These are phyloP conservation scores for Astragalus glycyphyllos DNA, from an alignment of 306 rosid species.

Conservation along the genomic window DNA sequence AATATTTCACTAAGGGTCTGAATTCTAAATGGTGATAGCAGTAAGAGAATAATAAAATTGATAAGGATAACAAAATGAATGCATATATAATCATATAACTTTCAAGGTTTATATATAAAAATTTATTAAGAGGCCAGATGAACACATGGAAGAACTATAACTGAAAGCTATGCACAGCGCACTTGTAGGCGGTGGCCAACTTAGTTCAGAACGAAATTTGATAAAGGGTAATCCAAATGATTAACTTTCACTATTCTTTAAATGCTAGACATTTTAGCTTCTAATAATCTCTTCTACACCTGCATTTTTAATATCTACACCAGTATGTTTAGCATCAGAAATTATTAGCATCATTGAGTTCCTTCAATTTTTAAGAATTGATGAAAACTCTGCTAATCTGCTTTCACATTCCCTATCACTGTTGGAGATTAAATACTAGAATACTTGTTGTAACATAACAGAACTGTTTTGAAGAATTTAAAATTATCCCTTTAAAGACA, in stretches of 20 bases:
- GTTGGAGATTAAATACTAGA: too few relatives aligned
- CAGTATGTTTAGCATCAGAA: too few relatives aligned
- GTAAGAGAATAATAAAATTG: not conserved
- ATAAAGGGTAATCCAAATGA: not conserved
- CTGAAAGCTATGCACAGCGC: conserved; percentile 2
- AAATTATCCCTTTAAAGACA: too few relatives aligned
- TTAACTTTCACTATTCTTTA: not conserved
- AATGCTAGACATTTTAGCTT: conserved; percentile 15
- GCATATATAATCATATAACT: not conserved
- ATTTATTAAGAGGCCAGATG: not conserved
- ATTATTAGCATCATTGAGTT: too few relatives aligned
- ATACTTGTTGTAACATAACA: too few relatives aligned
- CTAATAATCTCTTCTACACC: not conserved
- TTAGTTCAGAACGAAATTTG: conserved; percentile 13
- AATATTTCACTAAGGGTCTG: not conserved
- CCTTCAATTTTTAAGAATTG: too few relatives aligned
- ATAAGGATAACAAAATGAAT: not conserved
- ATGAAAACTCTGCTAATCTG: too few relatives aligned
- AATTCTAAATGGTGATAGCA: not conserved
- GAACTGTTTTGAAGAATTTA: too few relatives aligned
- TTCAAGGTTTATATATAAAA: not conserved
- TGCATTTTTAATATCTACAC: too few relatives aligned
- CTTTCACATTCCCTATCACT: too few relatives aligned
- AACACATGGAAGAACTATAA: conserved; percentile 1
- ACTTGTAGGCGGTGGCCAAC: not conserved